A percentile compares a stretch with the other conserved stretches of the same genome.
These are phyloP conservation scores for Magnolia sinica DNA, from an alignment of 164 flowering plant species.

Conservation along the genomic window DNA sequence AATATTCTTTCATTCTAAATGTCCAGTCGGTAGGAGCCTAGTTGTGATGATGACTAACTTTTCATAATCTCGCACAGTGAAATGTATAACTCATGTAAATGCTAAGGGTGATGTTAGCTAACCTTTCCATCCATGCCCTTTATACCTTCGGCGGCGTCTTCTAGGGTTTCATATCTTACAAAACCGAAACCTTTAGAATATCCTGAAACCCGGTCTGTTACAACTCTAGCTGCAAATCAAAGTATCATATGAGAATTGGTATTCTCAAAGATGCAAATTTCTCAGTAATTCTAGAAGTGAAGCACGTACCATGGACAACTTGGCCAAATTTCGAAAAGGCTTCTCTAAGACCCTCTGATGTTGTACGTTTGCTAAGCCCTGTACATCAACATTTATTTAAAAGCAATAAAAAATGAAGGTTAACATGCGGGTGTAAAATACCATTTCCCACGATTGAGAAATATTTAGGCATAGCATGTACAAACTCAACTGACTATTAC, in stretches of 20 bases:
- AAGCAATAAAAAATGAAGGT: no score
- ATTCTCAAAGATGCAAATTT: background rate
- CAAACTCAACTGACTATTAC: no score
- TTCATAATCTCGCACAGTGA: background rate
- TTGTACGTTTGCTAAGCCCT: slow-evolving; percentile 73
- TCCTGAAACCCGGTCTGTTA: slow-evolving; percentile 68
- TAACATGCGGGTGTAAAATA: no score
- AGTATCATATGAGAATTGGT: background rate
- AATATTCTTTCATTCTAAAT: no score
- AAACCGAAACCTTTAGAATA: slow-evolving; percentile 91
- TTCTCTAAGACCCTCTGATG: slow-evolving; percentile 47
- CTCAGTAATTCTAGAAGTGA: background rate
- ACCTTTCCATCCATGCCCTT: slow-evolving; percentile 94
- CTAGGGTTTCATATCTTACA: slow-evolving; percentile 63
- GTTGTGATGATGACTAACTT: no score
- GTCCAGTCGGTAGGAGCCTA: no score
- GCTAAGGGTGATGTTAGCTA: slow-evolving; percentile 16
- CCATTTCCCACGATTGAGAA: no score
- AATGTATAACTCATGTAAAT: background rate
- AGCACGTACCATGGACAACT: slow-evolving; percentile 56
- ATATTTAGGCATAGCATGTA: no score
- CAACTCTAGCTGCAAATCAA: slow-evolving; percentile 63
- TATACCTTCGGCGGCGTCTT: slow-evolving; percentile 73
- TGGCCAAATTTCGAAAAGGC: slow-evolving; percentile 60
- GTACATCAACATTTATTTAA: background rate